Evolutionary conservation across 176 grass and related monocot species (phyloP), one percentile per base, ranked within the genome.

Genomic region (Poa pratensis): DNA sequence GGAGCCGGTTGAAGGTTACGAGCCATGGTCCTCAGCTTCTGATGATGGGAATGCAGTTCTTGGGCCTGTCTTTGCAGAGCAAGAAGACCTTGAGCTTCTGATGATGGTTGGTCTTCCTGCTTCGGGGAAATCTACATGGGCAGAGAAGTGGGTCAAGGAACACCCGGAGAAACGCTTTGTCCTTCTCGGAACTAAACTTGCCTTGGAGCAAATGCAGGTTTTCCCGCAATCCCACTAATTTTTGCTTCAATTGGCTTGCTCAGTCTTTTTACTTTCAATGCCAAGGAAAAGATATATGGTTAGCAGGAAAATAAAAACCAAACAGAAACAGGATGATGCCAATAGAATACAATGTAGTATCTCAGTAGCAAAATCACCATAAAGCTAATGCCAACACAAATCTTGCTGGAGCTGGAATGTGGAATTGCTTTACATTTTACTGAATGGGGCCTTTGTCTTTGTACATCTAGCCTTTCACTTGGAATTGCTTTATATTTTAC

Each of bases 121-220:
- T 70, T 84, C 92, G 11, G 86, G 86, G 48, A 89, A 94, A 57
- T 84, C 86, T n/a, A 89, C 80, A 17, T 94, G 89, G 80, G 89
- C 89, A 84, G 86, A 91, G 46, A 88, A 88, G 72, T 88, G 85
- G 75, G 72, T 90, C 37, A 90, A 77, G 86, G 76, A 86, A 34
- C 79, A 90, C 80, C 80, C 65, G 0, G 86, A 90, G 75, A 94
- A 88, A 20, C 88, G 88, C 22, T 88, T 84, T 7, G 50, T 94
- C 48, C 26, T 94, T 82, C 88, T 94, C 0, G 92, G 88, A 32
- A 90, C 83, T 77, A 88, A 90, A 23, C 86, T 90, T 78, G 86
- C 27, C 7, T 77, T 94, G 80, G 80, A 90, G 10, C 88, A 94
- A 78, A 90, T 90, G 92, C 88, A 94, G 88, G 92, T 89, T 58